phyloP scores from a whole-genome alignment of 176 grass and related monocot species.

The Zoysia japonica region DNA sequence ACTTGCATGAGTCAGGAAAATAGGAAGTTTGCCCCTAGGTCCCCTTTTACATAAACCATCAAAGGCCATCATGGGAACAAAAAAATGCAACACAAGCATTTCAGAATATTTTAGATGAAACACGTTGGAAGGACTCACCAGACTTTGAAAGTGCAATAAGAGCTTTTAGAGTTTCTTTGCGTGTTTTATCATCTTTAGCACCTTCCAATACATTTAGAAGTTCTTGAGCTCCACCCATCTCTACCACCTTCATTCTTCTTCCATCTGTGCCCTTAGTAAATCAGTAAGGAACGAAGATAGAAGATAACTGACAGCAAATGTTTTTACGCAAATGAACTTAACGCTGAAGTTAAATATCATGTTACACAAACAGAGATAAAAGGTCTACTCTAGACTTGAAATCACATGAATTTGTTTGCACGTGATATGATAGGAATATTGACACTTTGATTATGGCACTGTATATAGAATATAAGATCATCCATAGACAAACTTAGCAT shows the following conservation, averaged over 20 bases:
- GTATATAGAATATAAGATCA: too few relatives aligned
- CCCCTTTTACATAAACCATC: slow-evolving; percentile 23
- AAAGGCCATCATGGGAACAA: not conserved
- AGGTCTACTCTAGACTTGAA: not conserved
- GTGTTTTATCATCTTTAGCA: slow-evolving; percentile 93
- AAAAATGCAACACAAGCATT: slow-evolving; percentile 2
- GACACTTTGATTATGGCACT: too few relatives aligned
- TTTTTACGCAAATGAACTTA: not conserved
- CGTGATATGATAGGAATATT: too few relatives aligned
- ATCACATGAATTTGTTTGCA: not conserved
- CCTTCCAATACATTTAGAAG: slow-evolving; percentile 76
- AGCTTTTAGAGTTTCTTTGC: slow-evolving; percentile 76
- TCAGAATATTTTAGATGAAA: not conserved
- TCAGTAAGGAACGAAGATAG: slow-evolving; percentile 9
- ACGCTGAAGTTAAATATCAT: slow-evolving; percentile 8
- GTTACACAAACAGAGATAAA: not conserved
- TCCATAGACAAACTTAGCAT: too few relatives aligned
- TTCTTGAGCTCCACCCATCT: slow-evolving; percentile 83
- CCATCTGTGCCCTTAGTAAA: slow-evolving; percentile 47
- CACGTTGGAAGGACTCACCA: slow-evolving; percentile 38
- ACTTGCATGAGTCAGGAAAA: slow-evolving; percentile 4
- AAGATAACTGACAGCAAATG: not conserved
- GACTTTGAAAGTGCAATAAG: slow-evolving; percentile 76
- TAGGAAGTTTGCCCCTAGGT: not conserved
- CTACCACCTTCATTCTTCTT: slow-evolving; percentile 94